Conservation (phyloP, 2,329 filamentous ascomycete species). For the Fusarium bactridioides region DNA sequence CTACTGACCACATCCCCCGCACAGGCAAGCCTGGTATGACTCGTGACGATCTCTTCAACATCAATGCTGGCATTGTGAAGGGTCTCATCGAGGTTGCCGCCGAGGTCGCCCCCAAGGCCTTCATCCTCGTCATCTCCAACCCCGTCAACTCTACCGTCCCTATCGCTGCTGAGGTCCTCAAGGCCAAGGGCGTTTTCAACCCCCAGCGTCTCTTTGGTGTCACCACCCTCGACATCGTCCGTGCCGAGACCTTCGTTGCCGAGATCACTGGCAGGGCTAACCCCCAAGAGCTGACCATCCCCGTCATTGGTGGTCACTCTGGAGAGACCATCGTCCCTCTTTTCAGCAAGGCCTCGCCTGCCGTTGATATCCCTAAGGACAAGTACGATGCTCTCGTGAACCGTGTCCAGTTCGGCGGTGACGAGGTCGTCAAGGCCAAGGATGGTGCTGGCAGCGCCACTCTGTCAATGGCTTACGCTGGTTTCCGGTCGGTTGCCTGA, state of each 20-base stretch:
- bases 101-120: slow-evolving; percentile 90
- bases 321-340: slow-evolving; percentile 98
- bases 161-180: slow-evolving; percentile 96
- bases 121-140: slow-evolving; percentile 97
- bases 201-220: slow-evolving; percentile 97
- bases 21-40: slow-evolving; percentile 99
- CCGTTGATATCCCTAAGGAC: slow-evolving; percentile 82
- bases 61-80: slow-evolving; percentile 98
- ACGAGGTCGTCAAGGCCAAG: slow-evolving; percentile 96
- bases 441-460: slow-evolving; percentile 90
- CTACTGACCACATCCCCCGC: slow-evolving; percentile 32
- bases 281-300: slow-evolving; percentile 83
- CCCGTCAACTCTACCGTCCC: slow-evolving; percentile 99
- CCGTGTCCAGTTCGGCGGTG: slow-evolving; percentile 97
- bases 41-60: slow-evolving; percentile 99
- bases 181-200: slow-evolving; percentile 92
- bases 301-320: slow-evolving; percentile 96
- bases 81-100: slow-evolving; percentile 89
- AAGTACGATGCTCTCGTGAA: slow-evolving; percentile 92
- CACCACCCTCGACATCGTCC: slow-evolving; percentile 97
- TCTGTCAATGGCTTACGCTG: slow-evolving; percentile 94
- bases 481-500: slow-evolving; percentile 72
- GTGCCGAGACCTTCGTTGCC: slow-evolving; percentile 95
- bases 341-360: slow-evolving; percentile 88
- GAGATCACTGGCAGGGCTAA: slow-evolving; percentile 83